These are phyloP conservation scores for Trametes gibbosa DNA, from an alignment of 768 basidiomycete species.

Conservation along the genomic window DNA sequence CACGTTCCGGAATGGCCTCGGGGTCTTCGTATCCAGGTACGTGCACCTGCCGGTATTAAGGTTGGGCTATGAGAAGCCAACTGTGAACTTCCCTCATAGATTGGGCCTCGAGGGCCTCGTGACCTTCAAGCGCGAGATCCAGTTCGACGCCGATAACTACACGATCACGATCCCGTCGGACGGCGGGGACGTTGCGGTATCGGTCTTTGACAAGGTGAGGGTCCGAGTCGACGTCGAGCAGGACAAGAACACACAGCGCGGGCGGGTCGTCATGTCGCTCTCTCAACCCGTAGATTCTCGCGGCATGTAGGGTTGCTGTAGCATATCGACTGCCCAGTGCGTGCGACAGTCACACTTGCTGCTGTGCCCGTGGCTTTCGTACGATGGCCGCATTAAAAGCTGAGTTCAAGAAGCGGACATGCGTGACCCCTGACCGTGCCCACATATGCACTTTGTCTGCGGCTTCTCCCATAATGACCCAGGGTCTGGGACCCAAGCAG, in stretches of 20 bases:
- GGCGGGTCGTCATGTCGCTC: slow-evolving; percentile 83
- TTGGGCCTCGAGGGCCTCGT: slow-evolving; percentile 93
- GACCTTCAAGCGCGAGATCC: slow-evolving; percentile 86
- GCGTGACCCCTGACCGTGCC: slow-evolving; percentile 1
- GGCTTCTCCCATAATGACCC: slow-evolving; percentile 14
- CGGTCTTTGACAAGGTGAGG: slow-evolving; percentile 90
- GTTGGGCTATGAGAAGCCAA: slow-evolving; percentile 2
- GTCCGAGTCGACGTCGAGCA: slow-evolving; percentile 94
- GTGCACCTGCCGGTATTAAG: slow-evolving; percentile 30
- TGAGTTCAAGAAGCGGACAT: slow-evolving; percentile 11
- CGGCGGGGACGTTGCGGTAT: slow-evolving; percentile 53
- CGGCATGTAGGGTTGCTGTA: slow-evolving; percentile 32
- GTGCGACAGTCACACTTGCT: slow-evolving; percentile 10
- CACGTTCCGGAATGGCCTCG: slow-evolving; percentile 90
- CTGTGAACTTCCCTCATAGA: slow-evolving; percentile 38
- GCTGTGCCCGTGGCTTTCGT: slow-evolving; percentile 10
- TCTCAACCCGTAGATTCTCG: slow-evolving; percentile 61
- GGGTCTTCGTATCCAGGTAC: slow-evolving; percentile 94
- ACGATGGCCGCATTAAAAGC: slow-evolving; percentile 7
- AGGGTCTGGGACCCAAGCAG: slow-evolving; percentile 2
- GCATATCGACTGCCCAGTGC: slow-evolving; percentile 12
- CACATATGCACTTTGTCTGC: slow-evolving; percentile 9
- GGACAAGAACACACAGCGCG: slow-evolving; percentile 90
- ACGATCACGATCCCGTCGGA: slow-evolving; percentile 63
- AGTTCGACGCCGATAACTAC: slow-evolving; percentile 92